Conservation (phyloP, 1,139 yeast genomes). For the Saccharomycopsis hybrid region DNA sequence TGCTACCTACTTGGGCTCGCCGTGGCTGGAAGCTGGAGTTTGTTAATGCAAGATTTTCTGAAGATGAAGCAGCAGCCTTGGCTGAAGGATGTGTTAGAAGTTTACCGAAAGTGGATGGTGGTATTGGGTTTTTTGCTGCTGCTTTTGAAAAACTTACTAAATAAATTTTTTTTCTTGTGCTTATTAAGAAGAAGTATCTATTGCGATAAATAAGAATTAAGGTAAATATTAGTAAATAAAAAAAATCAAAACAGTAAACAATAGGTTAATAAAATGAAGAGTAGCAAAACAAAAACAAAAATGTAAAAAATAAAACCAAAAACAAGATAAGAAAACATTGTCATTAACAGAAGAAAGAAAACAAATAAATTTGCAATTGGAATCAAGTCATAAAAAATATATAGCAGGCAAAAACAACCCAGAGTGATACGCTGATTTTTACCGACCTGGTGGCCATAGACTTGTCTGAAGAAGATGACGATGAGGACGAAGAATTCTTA, state of each 20-base stretch:
- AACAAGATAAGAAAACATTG: neutral
- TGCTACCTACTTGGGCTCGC: slow-evolving; percentile 77
- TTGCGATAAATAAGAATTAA: neutral
- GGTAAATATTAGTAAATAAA: neutral
- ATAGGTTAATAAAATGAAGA: neutral
- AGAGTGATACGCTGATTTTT: too few relatives aligned
- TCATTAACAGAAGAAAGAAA: neutral
- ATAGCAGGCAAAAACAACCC: too few relatives aligned
- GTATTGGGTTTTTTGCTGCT: slow-evolving; percentile 95
- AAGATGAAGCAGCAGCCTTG: slow-evolving; percentile 40
- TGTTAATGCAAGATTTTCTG: slow-evolving; percentile 38
- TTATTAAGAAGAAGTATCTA: neutral
- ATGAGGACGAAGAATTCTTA: too few relatives aligned
- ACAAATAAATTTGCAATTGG: neutral
- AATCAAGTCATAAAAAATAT: too few relatives aligned
- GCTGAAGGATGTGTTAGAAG: slow-evolving; percentile 89
- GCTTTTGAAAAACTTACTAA: slow-evolving; percentile 44
- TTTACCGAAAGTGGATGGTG: slow-evolving; percentile 83
- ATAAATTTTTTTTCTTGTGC: neutral
- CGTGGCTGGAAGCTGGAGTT: slow-evolving; percentile 75
- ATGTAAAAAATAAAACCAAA: neutral
- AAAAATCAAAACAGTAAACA: neutral
- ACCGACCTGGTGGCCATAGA: too few relatives aligned
- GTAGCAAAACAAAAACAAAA: neutral
- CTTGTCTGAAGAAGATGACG: too few relatives aligned